Evolutionary conservation across 2,329 filamentous ascomycete species (phyloP), one percentile per base, ranked within the genome.

Genomic region (Chaetothyriales sp.): DNA sequence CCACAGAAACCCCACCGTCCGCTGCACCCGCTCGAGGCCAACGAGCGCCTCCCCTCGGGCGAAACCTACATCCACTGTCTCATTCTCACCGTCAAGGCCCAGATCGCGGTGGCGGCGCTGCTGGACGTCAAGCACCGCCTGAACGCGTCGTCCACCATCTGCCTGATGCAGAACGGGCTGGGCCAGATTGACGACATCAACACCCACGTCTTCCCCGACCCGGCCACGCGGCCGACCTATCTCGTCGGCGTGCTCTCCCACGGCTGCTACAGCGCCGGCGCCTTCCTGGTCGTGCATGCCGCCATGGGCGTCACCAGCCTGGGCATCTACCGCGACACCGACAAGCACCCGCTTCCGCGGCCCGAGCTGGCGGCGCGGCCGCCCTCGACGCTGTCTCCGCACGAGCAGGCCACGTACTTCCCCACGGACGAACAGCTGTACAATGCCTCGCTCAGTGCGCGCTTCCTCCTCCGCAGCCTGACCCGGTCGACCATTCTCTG

Each of bases 151-250:
- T 87, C 84, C 1, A 85, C 86, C 0, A 76, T 95, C 6, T 80
- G 85, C 54, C 77, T 94, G 51, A 66, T 94, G 51, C 84, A 88
- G 52, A 86, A 90, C 56, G 88, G 89, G 1, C 78, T 97, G 67
- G 90, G 92, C 0, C 72, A 88, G 1, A 73, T 88, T n/a, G 89
- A 97, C 47, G 77, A 82, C 47, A 75, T 95, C 43, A 88, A 87
- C 60, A 68, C 75, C 33, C 67, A 76, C 9, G 66, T 94, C 25
- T 95, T 95, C 59, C 75, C 78, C 0, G 77, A 89, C 55, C 73
- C 77, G 0, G 65, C 69, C 0, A 72, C 70, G 0, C 77, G 85
- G 22, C 92, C 92, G 1, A 80, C 78, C 51, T 95, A 94, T 60
- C 74, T 95, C 53, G 67, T 89, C 25, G 87, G 86, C 7, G 73